Evolutionary conservation across 345 rosid species (phyloP).

Genomic region (Brassica rapa): DNA sequence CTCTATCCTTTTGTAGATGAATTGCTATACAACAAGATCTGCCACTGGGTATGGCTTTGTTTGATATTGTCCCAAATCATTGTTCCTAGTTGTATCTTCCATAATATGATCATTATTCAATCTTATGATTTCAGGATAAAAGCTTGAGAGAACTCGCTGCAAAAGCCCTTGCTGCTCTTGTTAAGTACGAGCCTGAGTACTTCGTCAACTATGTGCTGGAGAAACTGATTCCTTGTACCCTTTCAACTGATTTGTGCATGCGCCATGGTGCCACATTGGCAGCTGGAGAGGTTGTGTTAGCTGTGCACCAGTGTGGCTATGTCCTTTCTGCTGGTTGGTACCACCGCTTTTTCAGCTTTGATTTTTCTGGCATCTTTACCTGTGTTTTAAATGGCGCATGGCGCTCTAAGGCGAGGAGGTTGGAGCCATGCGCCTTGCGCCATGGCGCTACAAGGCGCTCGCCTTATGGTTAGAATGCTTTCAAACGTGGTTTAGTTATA

Average conservation of each 20-base stretch:
- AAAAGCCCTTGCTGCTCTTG: slow-evolving; percentile 88
- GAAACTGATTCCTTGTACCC: slow-evolving; percentile 75
- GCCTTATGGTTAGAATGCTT: too few species aligned
- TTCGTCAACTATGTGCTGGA: slow-evolving; percentile 66
- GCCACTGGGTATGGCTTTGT: slow-evolving; percentile 83
- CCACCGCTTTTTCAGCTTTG: slow-evolving; percentile 30
- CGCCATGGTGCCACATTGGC: slow-evolving; percentile 98
- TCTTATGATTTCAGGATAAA: slow-evolving; percentile 64
- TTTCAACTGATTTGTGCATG: slow-evolving; percentile 83
- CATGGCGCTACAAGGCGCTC: too few species aligned
- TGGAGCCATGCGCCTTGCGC: too few species aligned
- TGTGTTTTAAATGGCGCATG: too few species aligned
- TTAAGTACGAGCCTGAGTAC: slow-evolving; percentile 71
- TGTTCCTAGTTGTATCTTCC: slow-evolving; percentile 3
- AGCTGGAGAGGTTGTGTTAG: slow-evolving; percentile 77
- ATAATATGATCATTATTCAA: slow-evolving; percentile 8
- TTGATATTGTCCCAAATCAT: slow-evolving; percentile 8
- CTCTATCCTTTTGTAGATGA: slow-evolving; percentile 91
- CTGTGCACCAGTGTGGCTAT: slow-evolving; percentile 60
- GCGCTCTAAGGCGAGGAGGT: too few species aligned
- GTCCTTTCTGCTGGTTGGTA: slow-evolving; percentile 67
- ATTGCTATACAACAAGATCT: slow-evolving; percentile 71
- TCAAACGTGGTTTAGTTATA: too few species aligned
- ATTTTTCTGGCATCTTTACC: slow-evolving; percentile 7
- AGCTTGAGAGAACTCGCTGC: slow-evolving; percentile 90